A percentile compares a stretch with the other conserved stretches of the same genome.
These are phyloP conservation scores for Lepiota venenata DNA, from an alignment of 768 basidiomycete genomes.

Conservation along the genomic window DNA sequence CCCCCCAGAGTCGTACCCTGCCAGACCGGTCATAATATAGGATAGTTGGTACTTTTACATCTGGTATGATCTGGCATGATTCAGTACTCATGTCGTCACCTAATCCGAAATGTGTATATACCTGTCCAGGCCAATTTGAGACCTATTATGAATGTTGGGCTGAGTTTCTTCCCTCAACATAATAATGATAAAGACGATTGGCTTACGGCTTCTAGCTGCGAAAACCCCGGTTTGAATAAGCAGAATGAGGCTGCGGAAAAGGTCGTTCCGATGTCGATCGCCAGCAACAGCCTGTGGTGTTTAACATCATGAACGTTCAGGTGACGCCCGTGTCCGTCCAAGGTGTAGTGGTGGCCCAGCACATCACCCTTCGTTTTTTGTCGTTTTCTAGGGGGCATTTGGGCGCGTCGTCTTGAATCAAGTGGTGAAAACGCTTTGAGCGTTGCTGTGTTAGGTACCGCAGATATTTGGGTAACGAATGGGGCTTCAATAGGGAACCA, in stretches of 20 bases:
- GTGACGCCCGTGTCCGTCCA: too few relatives aligned
- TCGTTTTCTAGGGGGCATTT: too few relatives aligned
- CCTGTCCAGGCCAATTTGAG: constrained; percentile 15
- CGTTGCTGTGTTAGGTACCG: too few relatives aligned
- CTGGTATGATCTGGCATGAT: constrained; percentile 12
- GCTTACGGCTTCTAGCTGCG: constrained; percentile 13
- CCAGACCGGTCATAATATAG: constrained; percentile 30
- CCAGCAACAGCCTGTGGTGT: constrained; percentile 25
- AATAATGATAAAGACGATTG: background rate
- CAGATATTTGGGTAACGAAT: too few relatives aligned
- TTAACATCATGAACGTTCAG: background rate
- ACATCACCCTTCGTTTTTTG: too few relatives aligned
- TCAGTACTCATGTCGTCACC: background rate
- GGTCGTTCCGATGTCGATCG: constrained; percentile 34
- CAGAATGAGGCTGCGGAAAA: constrained; percentile 27
- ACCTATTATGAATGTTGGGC: constrained; percentile 7
- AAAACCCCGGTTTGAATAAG: constrained; percentile 24
- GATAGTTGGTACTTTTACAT: constrained; percentile 35
- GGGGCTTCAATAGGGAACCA: too few relatives aligned
- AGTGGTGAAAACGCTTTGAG: too few relatives aligned
- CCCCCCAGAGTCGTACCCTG: constrained; percentile 13
- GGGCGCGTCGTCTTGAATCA: too few relatives aligned
- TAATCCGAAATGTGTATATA: background rate
- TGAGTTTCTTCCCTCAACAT: constrained; percentile 8
- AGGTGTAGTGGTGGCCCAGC: too few relatives aligned